Evolutionary conservation across 129 eudicot genomes (phyloP).

Genomic region (Helianthus tuberosus): DNA sequence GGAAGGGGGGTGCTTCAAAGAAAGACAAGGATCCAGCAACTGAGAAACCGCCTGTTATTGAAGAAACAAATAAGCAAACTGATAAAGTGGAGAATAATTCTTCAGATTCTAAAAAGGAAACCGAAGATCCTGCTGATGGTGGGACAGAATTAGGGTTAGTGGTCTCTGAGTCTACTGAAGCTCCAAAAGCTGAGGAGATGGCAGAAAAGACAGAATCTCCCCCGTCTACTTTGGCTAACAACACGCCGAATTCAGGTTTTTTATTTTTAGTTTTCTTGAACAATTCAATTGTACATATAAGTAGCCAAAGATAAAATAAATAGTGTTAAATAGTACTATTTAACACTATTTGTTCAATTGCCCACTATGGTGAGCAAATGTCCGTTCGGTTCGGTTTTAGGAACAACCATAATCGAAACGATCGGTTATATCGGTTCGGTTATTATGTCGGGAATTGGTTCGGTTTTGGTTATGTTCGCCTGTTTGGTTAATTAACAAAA

Average conservation of each 20-base stretch:
- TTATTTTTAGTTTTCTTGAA: constrained; percentile 11
- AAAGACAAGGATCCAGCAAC: constrained; percentile 31
- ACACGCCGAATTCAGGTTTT: constrained; percentile 53
- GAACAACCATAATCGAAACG: too few species aligned
- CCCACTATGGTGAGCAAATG: too few species aligned
- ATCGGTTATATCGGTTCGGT: too few species aligned
- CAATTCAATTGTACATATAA: background rate
- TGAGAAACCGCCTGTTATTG: constrained; percentile 27
- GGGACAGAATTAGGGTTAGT: constrained; percentile 23
- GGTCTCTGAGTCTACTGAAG: constrained; percentile 41
- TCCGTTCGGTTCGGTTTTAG: too few species aligned
- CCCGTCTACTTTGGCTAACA: constrained; percentile 34
- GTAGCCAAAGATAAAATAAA: background rate
- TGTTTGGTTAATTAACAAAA: too few species aligned
- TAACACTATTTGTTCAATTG: too few species aligned
- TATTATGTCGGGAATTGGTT: too few species aligned
- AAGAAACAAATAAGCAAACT: constrained; percentile 39
- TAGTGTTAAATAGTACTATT: background rate
- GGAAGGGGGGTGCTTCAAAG: constrained; percentile 27
- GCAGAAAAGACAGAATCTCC: constrained; percentile 46
- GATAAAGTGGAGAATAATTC: constrained; percentile 43
- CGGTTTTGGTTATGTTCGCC: too few species aligned
- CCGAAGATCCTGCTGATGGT: constrained; percentile 36
- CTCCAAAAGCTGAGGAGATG: constrained; percentile 53
- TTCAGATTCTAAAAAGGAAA: constrained; percentile 43